Base-by-base conservation (phyloP, 2,329 filamentous ascomycete species). In the Trichoderma koningii region DNA sequence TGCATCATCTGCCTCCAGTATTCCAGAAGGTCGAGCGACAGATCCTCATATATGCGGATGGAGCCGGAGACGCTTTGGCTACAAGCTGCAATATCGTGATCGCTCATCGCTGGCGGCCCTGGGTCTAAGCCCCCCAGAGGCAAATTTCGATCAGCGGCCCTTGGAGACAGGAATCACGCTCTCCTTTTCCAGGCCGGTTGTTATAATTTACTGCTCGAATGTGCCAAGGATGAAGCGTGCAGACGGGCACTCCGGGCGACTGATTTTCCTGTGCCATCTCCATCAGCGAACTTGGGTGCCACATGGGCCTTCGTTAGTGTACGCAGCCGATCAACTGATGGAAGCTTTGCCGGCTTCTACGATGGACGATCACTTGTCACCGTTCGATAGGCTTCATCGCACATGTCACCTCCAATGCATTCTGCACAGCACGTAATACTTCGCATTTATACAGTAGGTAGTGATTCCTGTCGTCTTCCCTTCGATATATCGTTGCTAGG, bases 111-210 rank as follows among this genome's bases (percentile, higher is more conserved):
- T 15, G 17, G 6, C 42, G 15, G 26, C n/a, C 28, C 42, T 17
- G 12, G 48, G 26, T 42, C 12, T 50, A 28, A 53, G 14, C 19
- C n/a, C n/a, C 59, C 50, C n/a, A 53, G 38, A 30, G 48, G 26
- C 38, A 53, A 34, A 62, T 62, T 23, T 38, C 14, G 59, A 62
- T 62, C 59, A 62, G 23, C 59, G 23, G 41, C 47, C 6, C 3
- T 14, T 44, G 38, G n/a, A 59, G n/a, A 34, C n/a, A 17, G 23
- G 23, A 7, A 28, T 12, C 10, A 21, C 19, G 41, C 15, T 45
- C 44, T n/a, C 19, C 15, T 30, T 30, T n/a, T 14, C 14, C 3
- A 38, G 5, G 34, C 34, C 34, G 5, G 34, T 14, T 38, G 34
- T 10, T 34, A 34, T 23, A 2, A 23, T 23, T 56, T 6, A 17